Evolutionary conservation across 495 filamentous ascomycete species (phyloP).

Genomic region (Sphaerosporella brunnea): DNA sequence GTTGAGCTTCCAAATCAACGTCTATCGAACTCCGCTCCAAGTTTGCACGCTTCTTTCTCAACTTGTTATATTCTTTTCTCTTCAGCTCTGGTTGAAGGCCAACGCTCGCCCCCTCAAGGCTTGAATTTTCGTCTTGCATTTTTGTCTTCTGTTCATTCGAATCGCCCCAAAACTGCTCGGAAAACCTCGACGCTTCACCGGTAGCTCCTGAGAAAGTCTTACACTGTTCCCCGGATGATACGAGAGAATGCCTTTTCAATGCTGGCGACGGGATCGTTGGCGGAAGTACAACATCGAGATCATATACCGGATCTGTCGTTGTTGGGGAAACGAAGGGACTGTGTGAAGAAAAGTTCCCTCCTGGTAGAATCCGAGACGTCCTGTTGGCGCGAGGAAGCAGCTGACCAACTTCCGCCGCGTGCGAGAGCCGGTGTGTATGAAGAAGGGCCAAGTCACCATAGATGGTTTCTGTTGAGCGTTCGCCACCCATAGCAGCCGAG

Average conservation of each 20-base stretch:
- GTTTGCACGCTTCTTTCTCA: slow-evolving; percentile 5
- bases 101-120: no score
- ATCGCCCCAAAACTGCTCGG: no score
- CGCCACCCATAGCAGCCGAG: background rate
- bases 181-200: no score
- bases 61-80: background rate
- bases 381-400: slow-evolving; percentile 16
- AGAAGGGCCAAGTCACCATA: slow-evolving; percentile 23
- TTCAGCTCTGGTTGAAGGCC: background rate
- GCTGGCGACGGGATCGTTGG: slow-evolving; percentile 2
- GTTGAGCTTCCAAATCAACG: slow-evolving; percentile 7
- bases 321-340: background rate
- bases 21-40: slow-evolving; percentile 8
- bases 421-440: slow-evolving; percentile 23
- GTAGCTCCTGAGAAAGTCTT: no score
- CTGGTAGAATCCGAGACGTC: background rate
- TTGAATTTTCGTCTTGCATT: no score
- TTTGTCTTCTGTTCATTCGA: no score
- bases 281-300: background rate
- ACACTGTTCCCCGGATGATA: background rate
- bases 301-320: background rate
- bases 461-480: slow-evolving; percentile 9
- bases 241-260: background rate
- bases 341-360: background rate
- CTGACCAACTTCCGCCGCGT: slow-evolving; percentile 26